Evolutionary conservation across 179 eudicot species (phyloP).

Genomic region (Camellia oleifera): DNA sequence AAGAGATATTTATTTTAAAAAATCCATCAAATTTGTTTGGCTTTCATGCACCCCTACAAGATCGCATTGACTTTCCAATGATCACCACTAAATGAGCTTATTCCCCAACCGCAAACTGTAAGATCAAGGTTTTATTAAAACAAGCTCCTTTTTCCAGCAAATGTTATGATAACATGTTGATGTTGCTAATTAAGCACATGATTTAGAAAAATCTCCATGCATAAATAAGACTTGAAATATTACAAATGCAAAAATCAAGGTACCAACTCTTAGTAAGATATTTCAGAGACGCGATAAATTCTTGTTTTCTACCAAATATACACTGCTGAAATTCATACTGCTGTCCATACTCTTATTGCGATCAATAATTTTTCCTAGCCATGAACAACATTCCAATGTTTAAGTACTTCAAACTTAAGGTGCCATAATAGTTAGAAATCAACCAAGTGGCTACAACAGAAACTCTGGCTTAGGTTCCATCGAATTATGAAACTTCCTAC

Average conservation of each 20-base stretch:
- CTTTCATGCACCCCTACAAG: neutral
- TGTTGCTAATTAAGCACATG: constrained; percentile 1
- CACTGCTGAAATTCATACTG: neutral
- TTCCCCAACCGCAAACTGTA: neutral
- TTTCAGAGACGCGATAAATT: neutral
- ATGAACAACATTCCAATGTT: too few relatives aligned
- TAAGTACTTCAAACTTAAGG: too few relatives aligned
- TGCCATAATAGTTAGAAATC: too few relatives aligned
- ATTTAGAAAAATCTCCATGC: neutral
- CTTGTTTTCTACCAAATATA: neutral
- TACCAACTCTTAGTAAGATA: neutral
- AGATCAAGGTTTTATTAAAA: neutral
- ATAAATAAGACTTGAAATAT: neutral
- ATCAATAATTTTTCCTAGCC: neutral
- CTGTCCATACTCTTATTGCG: neutral
- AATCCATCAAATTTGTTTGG: neutral
- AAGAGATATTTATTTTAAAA: neutral
- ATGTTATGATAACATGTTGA: neutral
- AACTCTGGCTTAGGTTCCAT: too few relatives aligned
- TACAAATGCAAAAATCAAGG: neutral
- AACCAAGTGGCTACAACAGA: too few relatives aligned
- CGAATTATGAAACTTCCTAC: too few relatives aligned
- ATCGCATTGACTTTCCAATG: neutral
- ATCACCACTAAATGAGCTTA: neutral
- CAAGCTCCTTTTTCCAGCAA: neutral